Evolutionary conservation across 176 grass and related monocot genomes (phyloP), one percentile per base, ranked within the genome.

Genomic region (Rhynchospora pubera): DNA sequence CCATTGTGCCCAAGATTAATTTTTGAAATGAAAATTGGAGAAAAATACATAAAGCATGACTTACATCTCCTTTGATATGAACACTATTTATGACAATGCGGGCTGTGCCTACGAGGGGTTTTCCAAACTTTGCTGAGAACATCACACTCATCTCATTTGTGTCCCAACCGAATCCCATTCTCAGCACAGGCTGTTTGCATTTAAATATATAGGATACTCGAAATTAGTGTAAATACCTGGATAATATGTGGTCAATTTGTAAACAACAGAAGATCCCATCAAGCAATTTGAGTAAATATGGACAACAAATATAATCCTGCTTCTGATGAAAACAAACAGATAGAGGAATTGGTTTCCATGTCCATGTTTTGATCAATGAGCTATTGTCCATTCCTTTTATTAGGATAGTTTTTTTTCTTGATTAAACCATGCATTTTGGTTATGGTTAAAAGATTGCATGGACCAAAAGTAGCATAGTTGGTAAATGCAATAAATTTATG

Each of bases 41-140:
- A 86, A 24, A 84, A 68, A 87, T 57, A 2, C 77, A 77, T 84
- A 12, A 65, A 65, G 70, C 14, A 50, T 24, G 12, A 19, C 89
- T 80, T 94, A 98, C 96, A 90, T 98, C 89, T 82, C 96, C 96
- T 83, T 94, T 94, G 81, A 98, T 93, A 62, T 98, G 89, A 69
- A 93, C 89, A 85, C 87, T 93, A 74, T 98, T 98, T 83, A 98
- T 93, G 78, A 98, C 81, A 84, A 98, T 88, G 26, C 96, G 96
- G 42, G 90, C 91, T 64, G 92, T 57, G 30, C 96, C 92, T 6
- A 87, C 78, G 30, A 98, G 79, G 65, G 96, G 92, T 48, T 91
- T 98, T 22, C 87, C 87, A 84, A 94, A 73, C 79, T 94, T 98
- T 1, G 92, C 90, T 80, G 88, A 83, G 65, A 98, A 94, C 92